These are phyloP conservation scores for Fusarium chaquense DNA, from an alignment of 2,329 filamentous ascomycete species.

Conservation along the genomic window DNA sequence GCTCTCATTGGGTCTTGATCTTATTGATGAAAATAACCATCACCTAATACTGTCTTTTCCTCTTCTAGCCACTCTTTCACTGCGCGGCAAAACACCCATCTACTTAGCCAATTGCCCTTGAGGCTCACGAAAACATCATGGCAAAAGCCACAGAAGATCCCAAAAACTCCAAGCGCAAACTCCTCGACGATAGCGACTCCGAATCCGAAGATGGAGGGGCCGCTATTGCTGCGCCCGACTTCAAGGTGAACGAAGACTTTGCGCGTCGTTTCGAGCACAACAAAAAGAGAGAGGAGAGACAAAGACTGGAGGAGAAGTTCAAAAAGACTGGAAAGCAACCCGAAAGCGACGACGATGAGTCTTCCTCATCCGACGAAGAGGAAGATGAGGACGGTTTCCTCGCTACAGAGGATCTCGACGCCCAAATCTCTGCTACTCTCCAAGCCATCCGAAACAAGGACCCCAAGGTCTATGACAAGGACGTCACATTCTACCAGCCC, in stretches of 20 bases:
- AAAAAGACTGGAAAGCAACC: slow-evolving; percentile 57
- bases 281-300: slow-evolving; percentile 92
- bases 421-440: slow-evolving; percentile 87
- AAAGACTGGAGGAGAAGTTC: slow-evolving; percentile 88
- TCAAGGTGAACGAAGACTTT: slow-evolving; percentile 92
- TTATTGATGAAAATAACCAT: slow-evolving; percentile 27
- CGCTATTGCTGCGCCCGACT: slow-evolving; percentile 57
- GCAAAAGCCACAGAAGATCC: slow-evolving; percentile 46
- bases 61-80: slow-evolving; percentile 6
- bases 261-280: slow-evolving; percentile 94
- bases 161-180: slow-evolving; percentile 58
- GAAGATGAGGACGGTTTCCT: slow-evolving; percentile 94
- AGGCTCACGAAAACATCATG: slow-evolving; percentile 15
- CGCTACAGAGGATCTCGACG: slow-evolving; percentile 85
- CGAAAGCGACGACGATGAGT: slow-evolving; percentile 65
- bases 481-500: slow-evolving; percentile 81
- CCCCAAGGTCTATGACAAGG: slow-evolving; percentile 87
- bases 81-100: background rate
- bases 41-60: slow-evolving; percentile 12
- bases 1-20: slow-evolving; percentile 34
- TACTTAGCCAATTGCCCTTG: background rate
- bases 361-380: slow-evolving; percentile 80
- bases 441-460: slow-evolving; percentile 91
- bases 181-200: slow-evolving; percentile 69
- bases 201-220: slow-evolving; percentile 60